A percentile compares a stretch with the other conserved stretches of the same genome.
These are phyloP conservation scores for Nidularia pulvinata DNA, from an alignment of 768 basidiomycete genomes.

Conservation along the genomic window DNA sequence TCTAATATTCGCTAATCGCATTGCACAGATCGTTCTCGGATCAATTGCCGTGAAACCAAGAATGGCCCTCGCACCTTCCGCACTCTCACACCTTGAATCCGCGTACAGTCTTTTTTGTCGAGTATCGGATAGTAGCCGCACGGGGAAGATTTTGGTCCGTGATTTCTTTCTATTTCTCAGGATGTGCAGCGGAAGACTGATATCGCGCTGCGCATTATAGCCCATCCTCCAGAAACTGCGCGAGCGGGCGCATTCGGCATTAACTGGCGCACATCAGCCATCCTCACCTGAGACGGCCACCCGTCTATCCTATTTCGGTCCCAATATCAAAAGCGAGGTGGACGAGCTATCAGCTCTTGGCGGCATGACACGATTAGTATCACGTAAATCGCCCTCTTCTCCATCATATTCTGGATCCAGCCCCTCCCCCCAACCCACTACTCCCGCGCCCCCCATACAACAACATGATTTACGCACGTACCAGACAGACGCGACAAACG, in stretches of 20 bases:
- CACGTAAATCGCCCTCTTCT: slow-evolving; percentile 46
- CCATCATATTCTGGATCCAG: slow-evolving; percentile 43
- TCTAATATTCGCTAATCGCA: background rate
- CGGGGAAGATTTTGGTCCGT: slow-evolving; percentile 60
- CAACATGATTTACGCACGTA: slow-evolving; percentile 9
- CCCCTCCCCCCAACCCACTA: slow-evolving; percentile 42
- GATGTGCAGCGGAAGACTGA: background rate
- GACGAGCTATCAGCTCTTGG: slow-evolving; percentile 63
- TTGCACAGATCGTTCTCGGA: slow-evolving; percentile 61
- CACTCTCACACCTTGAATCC: slow-evolving; percentile 66
- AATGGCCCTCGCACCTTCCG: slow-evolving; percentile 66
- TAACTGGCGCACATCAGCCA: slow-evolving; percentile 21
- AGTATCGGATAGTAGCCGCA: slow-evolving; percentile 51
- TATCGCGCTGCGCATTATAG: slow-evolving; percentile 24
- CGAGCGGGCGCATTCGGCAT: slow-evolving; percentile 47
- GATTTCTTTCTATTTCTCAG: background rate
- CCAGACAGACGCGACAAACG: slow-evolving; percentile 9
- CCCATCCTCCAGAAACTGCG: slow-evolving; percentile 61
- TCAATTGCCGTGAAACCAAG: slow-evolving; percentile 65
- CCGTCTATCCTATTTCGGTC: slow-evolving; percentile 30
- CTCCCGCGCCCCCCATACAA: slow-evolving; percentile 30
- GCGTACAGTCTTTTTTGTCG: slow-evolving; percentile 57
- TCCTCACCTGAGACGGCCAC: slow-evolving; percentile 14
- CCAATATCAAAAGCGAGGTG: slow-evolving; percentile 54
- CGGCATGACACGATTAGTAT: slow-evolving; percentile 63